Percentiles rank a stretch among this genome's conserved stretches.
These are phyloP conservation scores for Lasiodiplodia citricola DNA, from an alignment of 2,329 filamentous ascomycete species.

Conservation along the genomic window DNA sequence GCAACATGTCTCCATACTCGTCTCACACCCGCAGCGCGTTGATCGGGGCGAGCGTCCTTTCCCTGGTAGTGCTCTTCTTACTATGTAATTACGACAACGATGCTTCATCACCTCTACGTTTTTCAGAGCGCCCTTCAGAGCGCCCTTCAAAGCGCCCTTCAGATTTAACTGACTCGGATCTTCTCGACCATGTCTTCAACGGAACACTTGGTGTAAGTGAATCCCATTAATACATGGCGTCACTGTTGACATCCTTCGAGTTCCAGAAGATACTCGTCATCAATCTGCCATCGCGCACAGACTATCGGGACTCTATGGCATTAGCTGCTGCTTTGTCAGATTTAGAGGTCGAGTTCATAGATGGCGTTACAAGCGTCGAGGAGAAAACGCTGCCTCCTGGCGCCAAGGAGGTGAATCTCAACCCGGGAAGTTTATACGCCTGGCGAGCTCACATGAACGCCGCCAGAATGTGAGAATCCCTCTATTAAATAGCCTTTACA, in stretches of 20 bases:
- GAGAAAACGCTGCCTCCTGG: slow-evolving; percentile 44
- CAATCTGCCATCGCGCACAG: slow-evolving; percentile 57
- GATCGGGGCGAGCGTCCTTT: background rate
- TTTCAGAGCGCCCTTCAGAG: background rate
- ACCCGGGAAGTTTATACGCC: slow-evolving; percentile 1
- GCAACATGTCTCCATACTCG: background rate
- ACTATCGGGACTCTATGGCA: slow-evolving; percentile 58
- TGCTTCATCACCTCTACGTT: background rate
- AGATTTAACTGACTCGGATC: background rate
- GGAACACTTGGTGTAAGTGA: slow-evolving; percentile 25
- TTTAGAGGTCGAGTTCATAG: slow-evolving; percentile 53
- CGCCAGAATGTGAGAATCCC: background rate
- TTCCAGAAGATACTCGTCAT: slow-evolving; percentile 61
- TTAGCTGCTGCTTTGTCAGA: slow-evolving; percentile 54
- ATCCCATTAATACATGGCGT: background rate
- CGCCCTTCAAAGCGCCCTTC: background rate
- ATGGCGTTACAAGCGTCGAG: slow-evolving; percentile 49
- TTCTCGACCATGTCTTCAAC: slow-evolving; percentile 19
- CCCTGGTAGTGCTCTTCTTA: background rate
- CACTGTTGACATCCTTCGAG: slow-evolving; percentile 36
- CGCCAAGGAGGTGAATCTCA: slow-evolving; percentile 28
- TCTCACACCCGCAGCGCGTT: background rate
- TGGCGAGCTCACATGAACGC: slow-evolving; percentile 23
- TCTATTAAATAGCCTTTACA: background rate
- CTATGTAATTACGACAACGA: background rate